Conservation (phyloP, 2,329 filamentous ascomycete species). For the Neofusicoccum sp. region DNA sequence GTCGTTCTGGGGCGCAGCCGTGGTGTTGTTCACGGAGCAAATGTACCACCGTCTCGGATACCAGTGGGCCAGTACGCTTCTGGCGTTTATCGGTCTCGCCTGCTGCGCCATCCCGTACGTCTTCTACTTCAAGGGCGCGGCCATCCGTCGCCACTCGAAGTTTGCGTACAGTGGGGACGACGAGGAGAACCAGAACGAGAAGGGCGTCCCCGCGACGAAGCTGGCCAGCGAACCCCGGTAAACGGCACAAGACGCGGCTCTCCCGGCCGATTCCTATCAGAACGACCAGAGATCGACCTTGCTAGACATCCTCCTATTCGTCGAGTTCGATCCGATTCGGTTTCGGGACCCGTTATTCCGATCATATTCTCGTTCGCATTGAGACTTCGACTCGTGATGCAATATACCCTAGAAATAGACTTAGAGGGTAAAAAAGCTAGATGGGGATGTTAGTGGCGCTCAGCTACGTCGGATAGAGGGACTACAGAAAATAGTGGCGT, state of each 20-base stretch:
- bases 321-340: no score
- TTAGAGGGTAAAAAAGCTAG: no score
- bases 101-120: slow-evolving; percentile 81
- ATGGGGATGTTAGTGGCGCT: no score
- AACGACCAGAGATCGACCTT: not conserved
- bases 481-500: no score
- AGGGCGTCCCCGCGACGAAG: slow-evolving; percentile 1
- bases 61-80: slow-evolving; percentile 71
- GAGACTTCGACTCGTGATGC: no score
- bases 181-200: slow-evolving; percentile 42
- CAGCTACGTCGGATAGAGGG: no score
- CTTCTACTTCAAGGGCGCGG: slow-evolving; percentile 75
- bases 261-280: not conserved
- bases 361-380: no score
- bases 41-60: slow-evolving; percentile 67
- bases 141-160: slow-evolving; percentile 66
- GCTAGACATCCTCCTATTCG: no score
- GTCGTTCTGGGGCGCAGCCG: slow-evolving; percentile 74
- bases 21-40: slow-evolving; percentile 76
- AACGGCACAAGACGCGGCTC: not conserved
- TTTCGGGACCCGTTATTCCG: no score
- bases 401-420: no score
- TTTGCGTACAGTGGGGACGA: slow-evolving; percentile 68
- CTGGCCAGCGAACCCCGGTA: not conserved
- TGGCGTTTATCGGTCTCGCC: slow-evolving; percentile 71